Evolutionary conservation across 306 rosid species (phyloP).

Genomic region (Rubus idaeus): DNA sequence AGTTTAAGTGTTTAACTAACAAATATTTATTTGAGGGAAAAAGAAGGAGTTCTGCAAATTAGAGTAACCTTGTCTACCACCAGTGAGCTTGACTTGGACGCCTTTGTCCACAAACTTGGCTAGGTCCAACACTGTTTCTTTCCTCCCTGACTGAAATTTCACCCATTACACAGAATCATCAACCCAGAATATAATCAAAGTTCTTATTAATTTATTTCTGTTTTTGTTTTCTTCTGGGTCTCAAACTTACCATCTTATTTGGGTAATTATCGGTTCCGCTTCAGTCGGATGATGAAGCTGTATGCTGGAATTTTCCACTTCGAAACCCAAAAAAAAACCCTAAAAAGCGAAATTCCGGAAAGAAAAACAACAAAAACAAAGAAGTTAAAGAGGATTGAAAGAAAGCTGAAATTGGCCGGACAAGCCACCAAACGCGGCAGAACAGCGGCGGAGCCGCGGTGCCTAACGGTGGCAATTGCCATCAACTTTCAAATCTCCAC

Average conservation of each 20-base stretch:
- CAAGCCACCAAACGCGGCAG: too few relatives aligned
- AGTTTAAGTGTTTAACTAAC: too few relatives aligned
- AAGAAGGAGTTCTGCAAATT: too few relatives aligned
- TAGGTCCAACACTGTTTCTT: conserved; percentile 82
- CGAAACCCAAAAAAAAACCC: conserved; percentile 19
- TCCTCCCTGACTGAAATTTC: conserved; percentile 58
- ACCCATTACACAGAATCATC: background rate
- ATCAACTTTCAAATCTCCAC: too few relatives aligned
- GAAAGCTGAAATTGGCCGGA: too few relatives aligned
- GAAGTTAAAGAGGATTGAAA: background rate
- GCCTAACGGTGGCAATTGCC: too few relatives aligned
- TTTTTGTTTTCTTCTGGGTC: background rate
- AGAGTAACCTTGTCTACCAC: conserved; percentile 74
- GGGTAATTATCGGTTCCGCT: conserved; percentile 21
- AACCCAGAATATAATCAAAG: background rate
- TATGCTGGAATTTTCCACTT: background rate
- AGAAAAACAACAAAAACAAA: background rate
- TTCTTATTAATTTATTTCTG: too few relatives aligned
- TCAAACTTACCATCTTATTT: conserved; percentile 32
- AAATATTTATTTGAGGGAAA: too few relatives aligned
- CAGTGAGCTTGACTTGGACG: conserved; percentile 91
- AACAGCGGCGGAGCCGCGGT: too few relatives aligned
- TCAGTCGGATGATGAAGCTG: background rate
- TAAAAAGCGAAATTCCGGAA: background rate
- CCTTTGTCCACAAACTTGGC: conserved; percentile 93